A percentile compares a stretch with the other conserved stretches of the same genome.
Evolutionary conservation across 2,329 filamentous ascomycete genomes (phyloP).

Genomic region (Trichoderma sp.): DNA sequence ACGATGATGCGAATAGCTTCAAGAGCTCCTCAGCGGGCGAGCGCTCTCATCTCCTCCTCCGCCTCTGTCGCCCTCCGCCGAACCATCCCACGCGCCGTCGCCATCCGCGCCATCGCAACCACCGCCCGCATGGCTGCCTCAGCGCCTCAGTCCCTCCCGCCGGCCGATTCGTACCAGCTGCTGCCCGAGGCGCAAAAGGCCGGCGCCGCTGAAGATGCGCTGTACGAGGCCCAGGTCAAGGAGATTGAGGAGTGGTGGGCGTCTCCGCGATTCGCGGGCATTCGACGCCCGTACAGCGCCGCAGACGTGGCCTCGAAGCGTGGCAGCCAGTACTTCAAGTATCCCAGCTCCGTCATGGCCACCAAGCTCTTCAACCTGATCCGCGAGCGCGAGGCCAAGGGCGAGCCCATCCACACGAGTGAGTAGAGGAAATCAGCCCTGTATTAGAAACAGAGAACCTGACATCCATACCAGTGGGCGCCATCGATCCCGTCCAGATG

Average conservation of each 20-base stretch:
- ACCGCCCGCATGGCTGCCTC: slow-evolving; percentile 40
- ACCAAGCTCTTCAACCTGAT: slow-evolving; percentile 91
- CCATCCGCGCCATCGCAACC: slow-evolving; percentile 40
- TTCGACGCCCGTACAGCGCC: slow-evolving; percentile 88
- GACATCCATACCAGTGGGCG: too few species aligned
- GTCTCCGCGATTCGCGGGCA: slow-evolving; percentile 80
- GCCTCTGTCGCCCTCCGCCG: slow-evolving; percentile 30
- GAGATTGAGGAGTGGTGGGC: slow-evolving; percentile 92
- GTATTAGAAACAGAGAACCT: neutral
- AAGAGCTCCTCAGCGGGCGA: slow-evolving; percentile 38
- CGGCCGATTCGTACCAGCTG: slow-evolving; percentile 83
- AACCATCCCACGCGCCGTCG: slow-evolving; percentile 30
- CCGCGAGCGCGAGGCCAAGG: slow-evolving; percentile 73
- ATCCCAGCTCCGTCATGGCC: slow-evolving; percentile 93
- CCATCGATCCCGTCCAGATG: slow-evolving; percentile 99
- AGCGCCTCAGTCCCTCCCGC: slow-evolving; percentile 34
- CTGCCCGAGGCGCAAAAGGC: slow-evolving; percentile 77
- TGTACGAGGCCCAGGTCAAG: slow-evolving; percentile 81
- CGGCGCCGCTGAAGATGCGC: slow-evolving; percentile 78
- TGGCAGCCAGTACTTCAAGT: slow-evolving; percentile 82
- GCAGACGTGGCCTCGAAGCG: slow-evolving; percentile 93
- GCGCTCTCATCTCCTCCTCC: slow-evolving; percentile 32
- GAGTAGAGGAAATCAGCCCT: slow-evolving; percentile 39
- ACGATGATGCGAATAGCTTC: slow-evolving; percentile 42
- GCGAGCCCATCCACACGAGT: slow-evolving; percentile 93